Evolutionary conservation across 441 rosid genomes (phyloP).

Genomic region (Adansonia madagascariensis): DNA sequence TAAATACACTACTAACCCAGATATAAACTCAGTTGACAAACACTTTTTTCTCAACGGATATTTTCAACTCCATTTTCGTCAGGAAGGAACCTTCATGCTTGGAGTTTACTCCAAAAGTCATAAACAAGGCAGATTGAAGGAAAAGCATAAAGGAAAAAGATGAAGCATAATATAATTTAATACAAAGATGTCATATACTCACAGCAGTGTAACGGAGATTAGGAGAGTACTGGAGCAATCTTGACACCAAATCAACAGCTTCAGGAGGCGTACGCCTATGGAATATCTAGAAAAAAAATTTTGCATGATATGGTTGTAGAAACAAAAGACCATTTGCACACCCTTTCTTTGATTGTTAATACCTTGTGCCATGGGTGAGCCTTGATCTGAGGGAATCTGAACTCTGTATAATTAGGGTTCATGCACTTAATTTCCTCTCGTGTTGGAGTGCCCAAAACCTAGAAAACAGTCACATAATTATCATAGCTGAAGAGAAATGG

Average conservation of each 20-base stretch:
- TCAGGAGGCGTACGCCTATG: slow-evolving; percentile 95
- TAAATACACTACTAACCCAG: neutral
- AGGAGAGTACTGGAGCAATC: slow-evolving; percentile 93
- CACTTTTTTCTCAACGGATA: neutral
- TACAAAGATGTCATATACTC: slow-evolving; percentile 37
- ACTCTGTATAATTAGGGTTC: slow-evolving; percentile 92
- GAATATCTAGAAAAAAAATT: slow-evolving; percentile 55
- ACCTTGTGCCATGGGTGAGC: slow-evolving; percentile 99
- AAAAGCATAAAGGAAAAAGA: neutral
- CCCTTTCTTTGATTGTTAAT: slow-evolving; percentile 16
- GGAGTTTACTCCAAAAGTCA: neutral
- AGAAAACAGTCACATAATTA: slow-evolving; percentile 26
- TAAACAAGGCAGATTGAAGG: neutral
- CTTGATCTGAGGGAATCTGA: slow-evolving; percentile 91
- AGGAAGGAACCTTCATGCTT: neutral
- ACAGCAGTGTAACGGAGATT: slow-evolving; percentile 80
- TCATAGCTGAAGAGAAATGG: neutral
- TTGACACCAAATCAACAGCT: slow-evolving; percentile 92
- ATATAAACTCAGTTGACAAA: neutral
- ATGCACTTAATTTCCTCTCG: slow-evolving; percentile 97
- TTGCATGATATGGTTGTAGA: neutral
- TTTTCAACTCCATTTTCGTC: neutral
- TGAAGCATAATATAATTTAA: neutral
- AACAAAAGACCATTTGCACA: slow-evolving; percentile 6
- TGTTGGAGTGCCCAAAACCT: slow-evolving; percentile 96